A percentile compares a stretch with the other conserved stretches of the same genome.
phyloP scores from a whole-genome alignment of 192 early-diverging fungal species.

The Physocladia obscura region DNA sequence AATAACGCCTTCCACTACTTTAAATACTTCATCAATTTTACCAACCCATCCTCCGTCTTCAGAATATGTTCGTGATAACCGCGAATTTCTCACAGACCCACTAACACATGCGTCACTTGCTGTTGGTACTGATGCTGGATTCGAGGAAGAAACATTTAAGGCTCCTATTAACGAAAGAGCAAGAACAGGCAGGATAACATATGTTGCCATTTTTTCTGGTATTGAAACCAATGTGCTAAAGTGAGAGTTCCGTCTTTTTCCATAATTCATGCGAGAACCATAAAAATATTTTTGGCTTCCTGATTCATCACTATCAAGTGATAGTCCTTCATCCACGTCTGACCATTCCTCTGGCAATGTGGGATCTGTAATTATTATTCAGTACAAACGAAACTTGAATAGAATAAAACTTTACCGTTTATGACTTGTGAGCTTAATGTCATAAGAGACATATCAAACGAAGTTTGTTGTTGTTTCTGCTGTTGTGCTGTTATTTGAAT shows the following conservation, averaged over 20 bases:
- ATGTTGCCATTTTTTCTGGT: neutral
- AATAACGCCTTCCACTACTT: neutral
- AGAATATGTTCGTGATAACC: too few species aligned
- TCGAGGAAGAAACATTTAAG: neutral
- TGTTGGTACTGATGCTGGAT: neutral
- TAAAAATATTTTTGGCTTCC: neutral
- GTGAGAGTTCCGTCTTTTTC: neutral
- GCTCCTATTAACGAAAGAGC: neutral
- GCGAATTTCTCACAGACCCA: neutral
- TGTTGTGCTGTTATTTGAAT: neutral
- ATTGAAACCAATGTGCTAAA: neutral
- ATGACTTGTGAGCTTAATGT: slow-evolving; percentile 21
- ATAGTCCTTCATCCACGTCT: neutral
- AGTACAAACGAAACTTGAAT: neutral
- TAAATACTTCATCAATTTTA: neutral
- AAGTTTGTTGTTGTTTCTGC: neutral
- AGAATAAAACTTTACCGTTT: neutral
- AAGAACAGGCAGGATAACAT: neutral
- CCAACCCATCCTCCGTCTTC: neutral
- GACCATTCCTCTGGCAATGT: neutral
- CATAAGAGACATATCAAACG: slow-evolving; percentile 8
- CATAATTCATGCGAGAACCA: slow-evolving; percentile 33
- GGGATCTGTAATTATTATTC: neutral
- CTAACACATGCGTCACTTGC: neutral
- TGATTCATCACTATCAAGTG: neutral